Base-by-base conservation (phyloP, 140 eudicot species). In the Ambrosia hybrid region DNA sequence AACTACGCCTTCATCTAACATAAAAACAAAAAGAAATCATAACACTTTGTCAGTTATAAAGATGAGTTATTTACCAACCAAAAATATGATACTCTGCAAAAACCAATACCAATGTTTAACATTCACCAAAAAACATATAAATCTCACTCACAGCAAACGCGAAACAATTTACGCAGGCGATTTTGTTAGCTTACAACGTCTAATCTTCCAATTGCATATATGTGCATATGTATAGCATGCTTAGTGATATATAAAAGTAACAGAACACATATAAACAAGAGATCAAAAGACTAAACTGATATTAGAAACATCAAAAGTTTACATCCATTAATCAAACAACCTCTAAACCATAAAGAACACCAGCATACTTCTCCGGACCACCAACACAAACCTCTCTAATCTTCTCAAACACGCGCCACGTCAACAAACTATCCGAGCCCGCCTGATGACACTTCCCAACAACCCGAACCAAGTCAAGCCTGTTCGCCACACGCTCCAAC, bases 391-490 rank as follows among this genome's bases (percentile, higher is more conserved):
- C 80, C 56, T 81, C 87, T 67, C 72, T 82, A 48, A 89, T 86
- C 74, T 80, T 89, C 76, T 81, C 65, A 72, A 86, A 89, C 0
- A 87, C 84, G 7, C 80, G 92, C 92, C 89, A 84, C 37, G 96
- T 89, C 76, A 89, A 65, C 81, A 89, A 65, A 60, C 96, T 86
- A 73, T 89, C 96, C 30, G 96, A 89, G 39, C 96, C 96, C 68
- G 96, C 96, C 68, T 89, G 96, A 14, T 86, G 90, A 68, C 88
- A 74, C 71, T 82, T 84, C 4, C 96, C 96, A 14, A 79, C 96
- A 30, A 41, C 96, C 72, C 96, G 86, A 36, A 70, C 73, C 81
- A 86, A 84, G 11, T 76, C 71, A 4, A 89, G 79, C 0, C 80
- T 62, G 72, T 51, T 59, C 4, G 96, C 93, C 39, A 86, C 85